phyloP scores from a whole-genome alignment of 2,329 filamentous ascomycete species.

The Colletotrichum eremochloae region DNA sequence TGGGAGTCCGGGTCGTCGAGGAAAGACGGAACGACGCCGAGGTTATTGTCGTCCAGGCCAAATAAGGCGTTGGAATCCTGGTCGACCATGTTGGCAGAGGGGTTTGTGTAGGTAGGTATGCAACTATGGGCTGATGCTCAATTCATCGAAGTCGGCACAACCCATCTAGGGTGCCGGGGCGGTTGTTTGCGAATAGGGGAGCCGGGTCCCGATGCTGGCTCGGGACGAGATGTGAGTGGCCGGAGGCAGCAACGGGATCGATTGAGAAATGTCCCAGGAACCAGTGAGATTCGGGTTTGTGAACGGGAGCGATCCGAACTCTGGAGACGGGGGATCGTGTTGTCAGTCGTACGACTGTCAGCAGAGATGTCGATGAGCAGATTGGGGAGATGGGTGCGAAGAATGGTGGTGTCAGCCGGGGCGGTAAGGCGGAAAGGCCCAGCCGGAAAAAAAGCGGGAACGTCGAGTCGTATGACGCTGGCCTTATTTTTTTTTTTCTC shows the following conservation, averaged over 20 bases:
- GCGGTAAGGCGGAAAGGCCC: constrained; percentile 22
- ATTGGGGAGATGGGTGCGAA: constrained; percentile 20
- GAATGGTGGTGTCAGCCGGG: constrained; percentile 33
- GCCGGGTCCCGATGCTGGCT: constrained; percentile 26
- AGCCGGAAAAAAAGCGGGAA: constrained; percentile 18
- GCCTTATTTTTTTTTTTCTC: constrained; percentile 12
- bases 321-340: not conserved
- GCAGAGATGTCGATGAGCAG: constrained; percentile 22
- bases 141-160: constrained; percentile 38
- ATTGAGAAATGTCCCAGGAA: constrained; percentile 20
- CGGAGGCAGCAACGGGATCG: constrained; percentile 28
- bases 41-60: constrained; percentile 59
- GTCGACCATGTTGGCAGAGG: constrained; percentile 53
- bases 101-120: constrained; percentile 27
- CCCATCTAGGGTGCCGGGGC: constrained; percentile 12
- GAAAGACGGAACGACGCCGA: constrained; percentile 48
- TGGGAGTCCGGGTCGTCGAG: constrained; percentile 49
- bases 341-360: constrained; percentile 2
- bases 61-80: constrained; percentile 58
- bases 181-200: constrained; percentile 4
- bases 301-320: not conserved
- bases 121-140: constrained; percentile 45
- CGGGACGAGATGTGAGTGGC: constrained; percentile 35
- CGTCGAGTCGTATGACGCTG: constrained; percentile 39
- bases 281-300: constrained; percentile 7